Evolutionary conservation across 2,329 filamentous ascomycete genomes (phyloP), one percentile per base, ranked within the genome.

Genomic region (Arthrinium puccinioides): DNA sequence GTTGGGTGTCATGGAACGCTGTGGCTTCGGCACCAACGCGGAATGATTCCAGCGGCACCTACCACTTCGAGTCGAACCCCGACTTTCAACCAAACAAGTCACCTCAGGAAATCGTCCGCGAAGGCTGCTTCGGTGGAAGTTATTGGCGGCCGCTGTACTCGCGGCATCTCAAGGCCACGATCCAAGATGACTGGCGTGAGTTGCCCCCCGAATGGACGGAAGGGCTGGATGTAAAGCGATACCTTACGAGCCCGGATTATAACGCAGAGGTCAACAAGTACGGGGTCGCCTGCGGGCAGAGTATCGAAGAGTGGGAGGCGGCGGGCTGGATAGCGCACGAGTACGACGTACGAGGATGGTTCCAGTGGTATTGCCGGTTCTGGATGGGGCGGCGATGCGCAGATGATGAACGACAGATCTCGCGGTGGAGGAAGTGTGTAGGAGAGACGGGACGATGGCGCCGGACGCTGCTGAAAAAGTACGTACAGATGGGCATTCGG

Each of bases 361-460:
- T 74, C 45, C 71, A 75, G 47, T 75, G 71, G 71, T 75, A 74
- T 48, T 66, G 63, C 33, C 62, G 70, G 0, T 74, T 74, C 50
- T 74, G 66, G 52, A 58, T 57, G 16, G 70, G 71, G 0, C 47
- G 71, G 26, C 52, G 72, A 19, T 72, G 70, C 43, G 66, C 60
- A 0, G 70, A 74, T 36, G 71, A 74, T 44, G 69, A 66, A 23
- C 57, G 70, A 39, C 71, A 76, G 54, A 59, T 74, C 6, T 56
- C 58, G 5, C 46, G 72, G 37, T 76, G 72, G 72, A 59, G 53
- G 47, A 68, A 63, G 41, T 75, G 72, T 48, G 70, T 72, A 6
- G 72, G 72, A 0, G 57, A 63, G 45, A 69, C 57, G 9, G 71
- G 71, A 0, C 51, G 72, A 31, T 75, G 70, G 70, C 59, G 69